Evolutionary conservation across 2,329 filamentous ascomycete genomes (phyloP), one percentile per base, ranked within the genome.

Genomic region (Tolypocladium album): DNA sequence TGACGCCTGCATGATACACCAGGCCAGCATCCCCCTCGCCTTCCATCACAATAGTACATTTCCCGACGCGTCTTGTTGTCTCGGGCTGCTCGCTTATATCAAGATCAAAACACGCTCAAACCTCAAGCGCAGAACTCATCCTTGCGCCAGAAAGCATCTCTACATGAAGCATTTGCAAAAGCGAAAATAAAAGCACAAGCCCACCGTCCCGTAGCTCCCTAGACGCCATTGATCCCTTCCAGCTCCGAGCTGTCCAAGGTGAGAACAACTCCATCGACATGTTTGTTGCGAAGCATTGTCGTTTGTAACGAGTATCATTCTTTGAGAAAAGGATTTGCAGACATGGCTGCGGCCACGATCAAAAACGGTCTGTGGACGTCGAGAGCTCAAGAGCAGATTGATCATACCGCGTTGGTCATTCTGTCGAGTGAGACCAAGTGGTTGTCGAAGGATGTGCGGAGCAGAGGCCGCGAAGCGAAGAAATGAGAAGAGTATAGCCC

Each of bases 401-500:
- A 57, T 60, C 59, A 60, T 57, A 62, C 61, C 43, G 52, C 22
- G n/a, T 13, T 53, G 47, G 24, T 20, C 47, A 24, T 43, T 64
- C 59, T 61, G 59, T 61, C 42, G 20, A 52, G 55, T 58, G 39
- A 43, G n/a, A 22, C 53, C 43, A 45, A 43, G 56, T 2, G 40
- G 42, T 34, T 58, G 39, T 53, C 39, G n/a, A 59, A 61, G 55
- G 27, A 55, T 55, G 56, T 59, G 56, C 59, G 39, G 40, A 55
- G 22, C 3, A 15, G 55, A 50, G 11, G 22, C 31, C 17, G n/a
- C 36, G 55, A 34, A 70, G 66, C 70, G 66, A 69, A 70, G 60
- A 67, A 60, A 66, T 63, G 59, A 58, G 40, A 17, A 59, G 62
- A 66, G 69, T 67, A 60, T 55, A 45, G 56, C 50, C 42, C 52